Base-by-base conservation (phyloP, 2,329 filamentous ascomycete species). In the Teratosphaeria gauchensis region DNA sequence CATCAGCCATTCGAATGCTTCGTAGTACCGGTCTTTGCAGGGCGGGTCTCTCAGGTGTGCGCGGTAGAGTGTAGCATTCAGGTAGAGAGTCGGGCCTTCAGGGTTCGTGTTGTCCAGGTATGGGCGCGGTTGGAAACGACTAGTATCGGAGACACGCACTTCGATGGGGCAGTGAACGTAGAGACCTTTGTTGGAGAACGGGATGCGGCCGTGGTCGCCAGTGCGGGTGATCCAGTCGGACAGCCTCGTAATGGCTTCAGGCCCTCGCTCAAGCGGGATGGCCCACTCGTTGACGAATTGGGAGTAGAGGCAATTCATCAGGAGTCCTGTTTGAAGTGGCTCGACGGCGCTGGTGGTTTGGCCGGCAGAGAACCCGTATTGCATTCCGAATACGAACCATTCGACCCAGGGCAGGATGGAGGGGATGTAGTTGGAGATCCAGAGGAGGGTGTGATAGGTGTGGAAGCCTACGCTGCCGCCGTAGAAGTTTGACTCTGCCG, bases 281-380 rank as follows among this genome's bases (percentile, higher is more conserved):
- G 92, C 92, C 94, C 94, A 99, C 73, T 99, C 94, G 73, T 99
- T 96, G 64, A 99, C 94, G 68, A 90, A 96, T 71, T 99, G 94
- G n/a, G 89, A 92, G 78, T 96, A 99, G 5, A 97, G 82, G 69
- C 94, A 99, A 77, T 99, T 94, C 89, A 99, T 92, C 56, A 96
- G 80, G 53, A 97, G 82, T 12, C 91, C 92, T 63, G 87, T 79
- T 60, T 88, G 84, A 63, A 88, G 88, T 24, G 87, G 85, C 73
- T 96, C 88, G 19, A 96, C 83, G 5, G 88, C 92, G n/a, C 81
- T 80, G 48, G 84, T 87, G 56, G 81, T 80, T 2, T 80, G 81
- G 55, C 84, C 85, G 61, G 89, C 83, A 35, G 79, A 79, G 80
- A 96, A 96, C 56, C 92, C 92, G 72, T 96, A 97, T 74, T 97